Evolutionary conservation across 2,329 filamentous ascomycete genomes (phyloP), one percentile per base, ranked within the genome.

Genomic region (Cladophialophora bantiana): DNA sequence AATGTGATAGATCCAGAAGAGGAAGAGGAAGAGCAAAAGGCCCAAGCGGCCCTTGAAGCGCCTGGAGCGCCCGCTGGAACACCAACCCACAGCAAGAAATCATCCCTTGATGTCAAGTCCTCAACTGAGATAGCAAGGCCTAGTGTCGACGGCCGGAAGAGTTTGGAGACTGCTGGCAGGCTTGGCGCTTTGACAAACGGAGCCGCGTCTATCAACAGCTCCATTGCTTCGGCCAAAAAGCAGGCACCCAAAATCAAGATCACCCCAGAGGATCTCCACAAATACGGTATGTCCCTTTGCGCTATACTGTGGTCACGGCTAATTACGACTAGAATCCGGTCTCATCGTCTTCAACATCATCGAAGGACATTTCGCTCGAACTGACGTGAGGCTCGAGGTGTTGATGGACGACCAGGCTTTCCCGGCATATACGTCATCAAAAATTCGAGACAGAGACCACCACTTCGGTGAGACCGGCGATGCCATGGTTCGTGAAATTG

Each of bases 331-430:
- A 89, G 93, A 98, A 81, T 95, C 92, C 64, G 95, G 95, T 70
- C 86, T 99, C 64, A 84, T 99, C 70, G 91, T 99, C 63, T 98
- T 99, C 85, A 94, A 94, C 76, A 87, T 99, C 65, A 88, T 97
- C 76, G 94, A 98, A 68, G 93, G 90, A 31, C 90, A 97, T 63
- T 86, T 99, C 76, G 86, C 92, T 0, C 88, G 91, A 70, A 87
- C 84, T 60, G 87, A 94, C 71, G 90, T 88, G 35, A 90, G 92
- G 68, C 83, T 99, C 26, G 93, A 99, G 77, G 87, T 99, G 7
- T 83, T 94, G 70, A 95, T 98, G 77, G 95, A 99, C 77, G 95
- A 99, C 77, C 93, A 95, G 86, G 87, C 92, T 36, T 98, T 95
- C 81, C 90, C 95, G 0, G 91, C 93, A 0, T 98, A 97, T 77